Evolutionary conservation across 306 rosid genomes (phyloP), one percentile per base, ranked within the genome.

Genomic region (Cucurbita moschata): DNA sequence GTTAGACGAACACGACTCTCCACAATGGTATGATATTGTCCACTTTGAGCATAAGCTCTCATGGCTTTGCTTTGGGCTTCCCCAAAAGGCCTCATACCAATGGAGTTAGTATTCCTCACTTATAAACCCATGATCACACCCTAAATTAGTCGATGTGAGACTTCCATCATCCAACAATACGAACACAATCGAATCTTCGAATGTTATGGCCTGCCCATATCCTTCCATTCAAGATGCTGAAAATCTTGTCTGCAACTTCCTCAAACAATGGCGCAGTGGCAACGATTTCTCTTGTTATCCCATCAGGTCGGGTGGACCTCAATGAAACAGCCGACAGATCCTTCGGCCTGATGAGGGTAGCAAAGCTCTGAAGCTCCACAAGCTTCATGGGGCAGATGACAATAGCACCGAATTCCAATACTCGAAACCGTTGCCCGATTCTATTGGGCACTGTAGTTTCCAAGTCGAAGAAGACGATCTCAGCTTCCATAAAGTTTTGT

Each of bases 181-280:
- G 89, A 62, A 86, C 85, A 58, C 99, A 89, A 26, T 95, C 99
- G 5, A 95, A 95, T 67, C 96, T 78, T 74, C 52, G 88, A 14
- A 95, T 95, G 77, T 95, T 95, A 71, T 95, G 96, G 8, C 99
- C 99, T 10, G 92, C 99, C 99, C 97, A 95, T 26, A 89, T 83
- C 79, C 92, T 87, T 38, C 99, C 96, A 77, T 95, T 70, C 82
- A 95, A 80, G 38, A 91, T 79, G 64, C 63, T 72, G 77, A 88
- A 95, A 66, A 91, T 89, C 85, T 79, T 86, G 10, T 88, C 96
- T 4, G 97, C 90, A 57, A 95, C 97, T 59, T 86, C 82, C 70
- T 91, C 91, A 51, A 95, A 95, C 72, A 12, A 66, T 1, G 99
- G 99, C n/a, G 99, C 96, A 30, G 78, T 75, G 49, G 83, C 81